Conservation (phyloP, 83 land plant genomes). For the Thuja plicata region DNA sequence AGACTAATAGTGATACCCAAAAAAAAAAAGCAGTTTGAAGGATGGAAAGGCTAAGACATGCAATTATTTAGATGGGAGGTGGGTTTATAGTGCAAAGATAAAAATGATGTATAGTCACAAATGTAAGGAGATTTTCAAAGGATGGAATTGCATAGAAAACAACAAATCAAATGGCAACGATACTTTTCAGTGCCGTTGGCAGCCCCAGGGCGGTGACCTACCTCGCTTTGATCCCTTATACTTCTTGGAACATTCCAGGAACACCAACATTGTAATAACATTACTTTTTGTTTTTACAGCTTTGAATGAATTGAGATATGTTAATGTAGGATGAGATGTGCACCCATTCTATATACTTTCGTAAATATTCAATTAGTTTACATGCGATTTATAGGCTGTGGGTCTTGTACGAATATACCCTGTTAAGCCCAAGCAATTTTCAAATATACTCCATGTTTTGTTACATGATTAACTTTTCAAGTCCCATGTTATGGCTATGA, state of each 20-base stretch:
- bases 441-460: not conserved
- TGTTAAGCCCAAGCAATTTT: not conserved
- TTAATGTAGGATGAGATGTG: not conserved
- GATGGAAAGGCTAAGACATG: constrained; percentile 18
- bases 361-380: not conserved
- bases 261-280: constrained; percentile 53
- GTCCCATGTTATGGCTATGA: not conserved
- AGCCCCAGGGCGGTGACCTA: constrained; percentile 62
- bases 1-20: not conserved
- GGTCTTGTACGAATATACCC: not conserved
- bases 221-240: constrained; percentile 51
- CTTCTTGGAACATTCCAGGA: constrained; percentile 47
- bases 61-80: constrained; percentile 57
- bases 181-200: constrained; percentile 76
- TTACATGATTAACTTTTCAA: not conserved
- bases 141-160: constrained; percentile 77
- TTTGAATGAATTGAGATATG: not conserved
- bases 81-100: constrained; percentile 55
- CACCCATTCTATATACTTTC: too few relatives aligned
- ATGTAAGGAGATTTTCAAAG: constrained; percentile 92
- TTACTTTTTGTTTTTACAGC: not conserved
- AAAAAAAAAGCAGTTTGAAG: not conserved
- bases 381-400: not conserved
- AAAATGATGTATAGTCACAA: constrained; percentile 46
- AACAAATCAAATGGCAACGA: constrained; percentile 55